Percentiles rank a stretch among this genome's conserved stretches.
Evolutionary conservation across 2,329 filamentous ascomycete species (phyloP).

Genomic region (Stagonosporopsis chrysanthemi): DNA sequence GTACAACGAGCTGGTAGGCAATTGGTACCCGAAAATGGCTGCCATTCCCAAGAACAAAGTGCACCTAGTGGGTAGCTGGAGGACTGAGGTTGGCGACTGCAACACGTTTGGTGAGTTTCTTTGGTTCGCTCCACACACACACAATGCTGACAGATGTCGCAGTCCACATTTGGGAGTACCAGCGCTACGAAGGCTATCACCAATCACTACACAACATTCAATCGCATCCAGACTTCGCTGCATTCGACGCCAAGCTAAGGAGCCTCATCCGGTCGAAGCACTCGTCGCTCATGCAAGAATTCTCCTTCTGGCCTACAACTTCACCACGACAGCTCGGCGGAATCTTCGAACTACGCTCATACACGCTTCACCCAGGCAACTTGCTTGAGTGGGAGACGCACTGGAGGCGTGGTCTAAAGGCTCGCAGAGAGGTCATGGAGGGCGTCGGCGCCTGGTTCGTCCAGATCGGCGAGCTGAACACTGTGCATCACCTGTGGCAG

Average conservation of each 20-base stretch:
- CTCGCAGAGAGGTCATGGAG: conserved; percentile 96
- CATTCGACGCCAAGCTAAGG: conserved; percentile 85
- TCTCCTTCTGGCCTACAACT: conserved; percentile 98
- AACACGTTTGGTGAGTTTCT: conserved; percentile 83
- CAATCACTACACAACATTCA: conserved; percentile 86
- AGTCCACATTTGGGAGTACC: conserved; percentile 99
- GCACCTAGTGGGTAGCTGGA: conserved; percentile 95
- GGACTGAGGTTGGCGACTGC: conserved; percentile 95
- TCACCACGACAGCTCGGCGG: conserved; percentile 88
- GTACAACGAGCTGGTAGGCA: conserved; percentile 86
- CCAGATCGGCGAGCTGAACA: conserved; percentile 96
- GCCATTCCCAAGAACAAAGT: conserved; percentile 87
- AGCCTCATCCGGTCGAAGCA: conserved; percentile 83
- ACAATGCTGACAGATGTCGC: conserved; percentile 23
- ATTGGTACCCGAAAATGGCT: conserved; percentile 93
- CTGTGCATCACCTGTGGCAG: conserved; percentile 97
- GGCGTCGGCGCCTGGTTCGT: conserved; percentile 98
- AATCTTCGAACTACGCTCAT: conserved; percentile 94
- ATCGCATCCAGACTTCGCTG: conserved; percentile 80
- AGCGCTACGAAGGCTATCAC: conserved; percentile 95
- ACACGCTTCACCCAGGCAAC: conserved; percentile 94
- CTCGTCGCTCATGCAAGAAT: conserved; percentile 97
- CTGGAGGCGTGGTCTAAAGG: conserved; percentile 91
- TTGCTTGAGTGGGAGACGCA: conserved; percentile 98
- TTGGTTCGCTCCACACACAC: not conserved